Conservation (phyloP, 495 filamentous ascomycete genomes). For the Hypoxylon perforatum region DNA sequence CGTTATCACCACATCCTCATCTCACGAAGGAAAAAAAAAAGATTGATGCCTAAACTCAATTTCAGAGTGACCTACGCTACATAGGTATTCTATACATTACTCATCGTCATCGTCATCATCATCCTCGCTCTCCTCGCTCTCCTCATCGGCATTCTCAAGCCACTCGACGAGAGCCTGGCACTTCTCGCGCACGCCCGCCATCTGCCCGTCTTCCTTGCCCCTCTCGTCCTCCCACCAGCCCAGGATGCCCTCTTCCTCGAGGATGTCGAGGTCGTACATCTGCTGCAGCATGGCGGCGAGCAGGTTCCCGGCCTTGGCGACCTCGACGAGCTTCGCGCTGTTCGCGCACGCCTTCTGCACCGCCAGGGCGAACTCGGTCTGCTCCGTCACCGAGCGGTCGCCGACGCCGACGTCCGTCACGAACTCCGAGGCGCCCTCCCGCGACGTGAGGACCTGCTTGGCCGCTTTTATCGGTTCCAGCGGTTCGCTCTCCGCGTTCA, state of each 20-base stretch:
- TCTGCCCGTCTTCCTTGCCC: constrained; percentile 69
- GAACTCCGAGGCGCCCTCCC: constrained; percentile 61
- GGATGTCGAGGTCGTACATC: constrained; percentile 82
- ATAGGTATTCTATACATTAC: constrained; percentile 4
- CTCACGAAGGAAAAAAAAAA: neutral
- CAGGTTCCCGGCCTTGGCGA: constrained; percentile 65
- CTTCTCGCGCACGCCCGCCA: constrained; percentile 76
- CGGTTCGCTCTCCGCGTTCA: constrained; percentile 62
- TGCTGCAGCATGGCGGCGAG: constrained; percentile 81
- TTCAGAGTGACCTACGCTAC: neutral
- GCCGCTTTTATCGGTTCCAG: constrained; percentile 73
- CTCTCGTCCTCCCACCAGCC: constrained; percentile 86
- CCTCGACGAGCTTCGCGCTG: constrained; percentile 63
- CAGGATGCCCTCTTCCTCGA: constrained; percentile 89
- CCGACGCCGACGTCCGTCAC: constrained; percentile 63
- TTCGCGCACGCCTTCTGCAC: constrained; percentile 81
- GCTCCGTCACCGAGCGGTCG: constrained; percentile 61
- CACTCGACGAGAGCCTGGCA: constrained; percentile 85
- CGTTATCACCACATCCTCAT: neutral
- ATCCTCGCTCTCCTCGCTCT: constrained; percentile 81
- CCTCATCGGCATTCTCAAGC: constrained; percentile 84
- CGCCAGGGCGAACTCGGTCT: constrained; percentile 85
- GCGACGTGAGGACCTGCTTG: constrained; percentile 61
- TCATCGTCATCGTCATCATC: constrained; percentile 59
- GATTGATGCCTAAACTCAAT: neutral